Conservation (phyloP, 768 basidiomycete species). For the Chalciporus chontae region DNA sequence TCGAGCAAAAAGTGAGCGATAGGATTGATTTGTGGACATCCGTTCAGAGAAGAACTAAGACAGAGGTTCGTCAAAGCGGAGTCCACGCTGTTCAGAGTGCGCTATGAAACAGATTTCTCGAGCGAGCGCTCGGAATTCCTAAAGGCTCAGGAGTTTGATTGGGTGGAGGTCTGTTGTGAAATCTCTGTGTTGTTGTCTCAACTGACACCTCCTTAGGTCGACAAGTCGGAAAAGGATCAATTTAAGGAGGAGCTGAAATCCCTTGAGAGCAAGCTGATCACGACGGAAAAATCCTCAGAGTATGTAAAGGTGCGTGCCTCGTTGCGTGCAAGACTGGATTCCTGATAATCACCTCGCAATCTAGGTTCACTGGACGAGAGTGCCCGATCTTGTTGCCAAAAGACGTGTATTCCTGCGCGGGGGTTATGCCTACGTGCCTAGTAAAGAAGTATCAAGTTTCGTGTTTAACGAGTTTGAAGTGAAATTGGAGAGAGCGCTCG, state of each 20-base stretch:
- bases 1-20: not conserved
- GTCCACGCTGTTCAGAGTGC: conserved; percentile 73
- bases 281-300: not conserved
- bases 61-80: conserved; percentile 89
- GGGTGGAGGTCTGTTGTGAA: conserved; percentile 48
- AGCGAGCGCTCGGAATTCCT: conserved; percentile 68
- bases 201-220: conserved; percentile 44
- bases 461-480: conserved; percentile 83
- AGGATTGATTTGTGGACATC: not conserved
- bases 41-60: conserved; percentile 79
- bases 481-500: conserved; percentile 67
- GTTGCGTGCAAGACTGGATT: not conserved
- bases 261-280: conserved; percentile 12
- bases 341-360: not conserved
- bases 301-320: conserved; percentile 68
- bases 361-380: conserved; percentile 95
- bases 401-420: conserved; percentile 71
- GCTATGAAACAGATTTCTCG: conserved; percentile 64
- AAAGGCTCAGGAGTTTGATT: conserved; percentile 57
- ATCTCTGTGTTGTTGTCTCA: not conserved
- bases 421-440: conserved; percentile 90
- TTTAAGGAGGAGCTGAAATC: conserved; percentile 48
- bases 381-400: conserved; percentile 86
- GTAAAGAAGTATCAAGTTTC: conserved; percentile 73
- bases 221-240: conserved; percentile 48